phyloP scores from a whole-genome alignment of 2,329 filamentous ascomycete genomes.

The Colletotrichum truncatum region DNA sequence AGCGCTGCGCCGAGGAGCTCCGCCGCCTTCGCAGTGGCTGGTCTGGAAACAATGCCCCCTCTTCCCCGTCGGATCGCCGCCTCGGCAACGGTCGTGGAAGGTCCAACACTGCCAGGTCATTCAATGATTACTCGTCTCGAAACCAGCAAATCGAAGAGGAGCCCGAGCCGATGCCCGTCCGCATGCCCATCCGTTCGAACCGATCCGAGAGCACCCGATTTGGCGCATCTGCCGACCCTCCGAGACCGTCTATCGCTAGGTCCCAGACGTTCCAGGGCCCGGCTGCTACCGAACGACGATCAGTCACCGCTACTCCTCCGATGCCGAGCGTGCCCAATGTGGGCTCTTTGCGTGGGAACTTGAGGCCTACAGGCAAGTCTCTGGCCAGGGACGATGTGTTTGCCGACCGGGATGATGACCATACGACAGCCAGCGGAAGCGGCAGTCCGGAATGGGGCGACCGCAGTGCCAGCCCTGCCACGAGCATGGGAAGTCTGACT shows the following conservation, averaged over 20 bases:
- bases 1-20: slow-evolving; percentile 88
- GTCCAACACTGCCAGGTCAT: slow-evolving; percentile 59
- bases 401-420: slow-evolving; percentile 56
- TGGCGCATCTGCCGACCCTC: slow-evolving; percentile 43
- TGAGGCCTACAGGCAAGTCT: slow-evolving; percentile 54
- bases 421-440: slow-evolving; percentile 59
- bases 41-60: slow-evolving; percentile 39
- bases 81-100: slow-evolving; percentile 46
- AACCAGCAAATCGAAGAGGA: slow-evolving; percentile 41
- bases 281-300: slow-evolving; percentile 28
- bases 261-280: slow-evolving; percentile 49
- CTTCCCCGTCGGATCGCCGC: slow-evolving; percentile 33
- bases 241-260: slow-evolving; percentile 47
- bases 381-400: slow-evolving; percentile 53
- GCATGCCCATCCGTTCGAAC: slow-evolving; percentile 55
- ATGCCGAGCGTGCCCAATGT: slow-evolving; percentile 38
- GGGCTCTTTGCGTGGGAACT: slow-evolving; percentile 49
- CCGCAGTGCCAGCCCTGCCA: slow-evolving; percentile 63
- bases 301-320: slow-evolving; percentile 17
- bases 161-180: slow-evolving; percentile 44
- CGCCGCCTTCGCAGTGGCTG: slow-evolving; percentile 60
- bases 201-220: slow-evolving; percentile 26
- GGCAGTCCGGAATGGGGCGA: slow-evolving; percentile 61
- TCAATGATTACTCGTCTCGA: slow-evolving; percentile 42
- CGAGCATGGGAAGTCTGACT: slow-evolving; percentile 63